Base-by-base conservation (phyloP, 805 yeast genomes). In the Monosporozyma solicola region DNA sequence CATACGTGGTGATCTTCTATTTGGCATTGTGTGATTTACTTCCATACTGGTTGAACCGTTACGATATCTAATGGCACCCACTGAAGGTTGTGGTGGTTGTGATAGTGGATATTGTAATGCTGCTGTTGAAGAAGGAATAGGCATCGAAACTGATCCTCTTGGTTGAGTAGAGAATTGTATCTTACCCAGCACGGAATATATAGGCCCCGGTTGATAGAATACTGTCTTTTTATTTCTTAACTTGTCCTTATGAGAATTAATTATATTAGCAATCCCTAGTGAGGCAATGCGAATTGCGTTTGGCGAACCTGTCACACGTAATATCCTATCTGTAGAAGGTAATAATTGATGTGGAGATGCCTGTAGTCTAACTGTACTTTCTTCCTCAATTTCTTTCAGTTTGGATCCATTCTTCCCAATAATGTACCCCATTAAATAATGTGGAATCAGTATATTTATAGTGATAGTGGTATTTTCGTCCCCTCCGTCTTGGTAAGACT, bases 271-370 rank as follows among this genome's bases (percentile, higher is more conserved):
- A 53, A 86, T 76, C 64, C 84, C 85, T 67, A 84, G 87, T 0
- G 83, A 74, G 9, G 96, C 96, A 59, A 87, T 86, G 63, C 87
- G 95, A 44, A 89, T 79, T 1, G 96, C 90, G 70, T 88, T 95
- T 1, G 90, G 89, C 13, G 86, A 92, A 6, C 96, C 96, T 5
- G 77, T 73, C 7, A 88, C 77, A 25, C 82, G 75, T 48, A 89
- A 71, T 22, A 85, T 74, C 54, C 95, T 75, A 65, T 89, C 96
- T 15, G 90, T 87, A 0, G 92, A 84, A 55, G 78, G 79, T 1
- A 94, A 87, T 58, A 89, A 70, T 15, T 83, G 79, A 47, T 80
- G 79, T 44, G 84, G 88, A 25, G 84, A 86, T 2, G 95, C 94
- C 58, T 76, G 79, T 53, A 89, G 74, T 53, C 79, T 76, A 2